These are phyloP conservation scores for Colletotrichum sp. DNA, from an alignment of 2,329 filamentous ascomycete species.

Conservation along the genomic window DNA sequence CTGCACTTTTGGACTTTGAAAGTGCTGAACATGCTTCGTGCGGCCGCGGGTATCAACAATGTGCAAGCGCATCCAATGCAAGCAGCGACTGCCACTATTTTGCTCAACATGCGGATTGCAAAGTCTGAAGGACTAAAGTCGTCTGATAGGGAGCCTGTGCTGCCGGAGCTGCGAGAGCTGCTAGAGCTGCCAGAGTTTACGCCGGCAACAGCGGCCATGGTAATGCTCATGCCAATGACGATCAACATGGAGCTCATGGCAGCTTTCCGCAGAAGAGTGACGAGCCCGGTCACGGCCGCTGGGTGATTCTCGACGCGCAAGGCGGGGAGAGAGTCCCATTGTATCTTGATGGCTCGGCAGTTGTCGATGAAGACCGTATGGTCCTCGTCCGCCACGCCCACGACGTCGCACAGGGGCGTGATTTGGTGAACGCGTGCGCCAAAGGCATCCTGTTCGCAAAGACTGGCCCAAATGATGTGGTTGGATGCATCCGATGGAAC, in stretches of 20 bases:
- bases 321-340: background rate
- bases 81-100: background rate
- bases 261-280: rapidly evolving
- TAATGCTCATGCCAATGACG: background rate
- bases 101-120: background rate
- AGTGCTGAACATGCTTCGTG: background rate
- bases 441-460: background rate
- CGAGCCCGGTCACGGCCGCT: background rate
- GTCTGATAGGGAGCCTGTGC: background rate
- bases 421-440: background rate
- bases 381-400: background rate
- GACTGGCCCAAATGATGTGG: background rate
- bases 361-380: background rate
- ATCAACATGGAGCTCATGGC: background rate
- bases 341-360: background rate
- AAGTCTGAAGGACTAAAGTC: background rate
- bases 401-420: background rate
- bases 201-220: background rate
- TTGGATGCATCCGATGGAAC: background rate
- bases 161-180: background rate
- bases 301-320: background rate
- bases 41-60: background rate
- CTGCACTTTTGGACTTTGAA: background rate
- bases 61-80: background rate
- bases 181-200: background rate